These are phyloP conservation scores for Diutina scorzettiae DNA, from an alignment of 1,139 yeast genomes.

Conservation along the genomic window DNA sequence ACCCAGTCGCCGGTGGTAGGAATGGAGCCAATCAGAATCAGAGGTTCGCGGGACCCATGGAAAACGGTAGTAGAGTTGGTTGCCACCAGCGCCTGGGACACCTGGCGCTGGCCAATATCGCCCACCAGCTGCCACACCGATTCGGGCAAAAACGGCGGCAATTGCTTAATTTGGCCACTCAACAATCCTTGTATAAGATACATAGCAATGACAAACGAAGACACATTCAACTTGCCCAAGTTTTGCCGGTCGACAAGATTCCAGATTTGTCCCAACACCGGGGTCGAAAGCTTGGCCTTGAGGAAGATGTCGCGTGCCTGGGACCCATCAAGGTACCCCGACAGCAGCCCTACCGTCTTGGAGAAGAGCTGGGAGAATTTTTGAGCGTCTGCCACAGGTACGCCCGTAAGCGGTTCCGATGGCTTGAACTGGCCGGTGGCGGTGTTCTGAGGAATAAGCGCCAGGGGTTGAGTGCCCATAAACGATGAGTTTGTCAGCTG, in stretches of 20 bases:
- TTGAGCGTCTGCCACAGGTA: conserved; percentile 53
- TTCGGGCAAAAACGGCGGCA: conserved; percentile 65
- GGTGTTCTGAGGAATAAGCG: conserved; percentile 24
- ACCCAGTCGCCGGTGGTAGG: conserved; percentile 40
- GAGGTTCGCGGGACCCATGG: conserved; percentile 13
- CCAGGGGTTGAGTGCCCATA: conserved; percentile 38
- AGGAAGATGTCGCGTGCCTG: conserved; percentile 76
- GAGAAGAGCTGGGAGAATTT: conserved; percentile 67
- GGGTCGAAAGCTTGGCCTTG: conserved; percentile 74
- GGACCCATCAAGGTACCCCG: conserved; percentile 47
- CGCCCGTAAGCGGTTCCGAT: conserved; percentile 42
- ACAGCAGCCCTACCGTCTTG: conserved; percentile 50
- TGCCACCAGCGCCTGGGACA: conserved; percentile 34
- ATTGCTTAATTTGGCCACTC: conserved; percentile 49
- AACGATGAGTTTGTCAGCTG: conserved; percentile 31
- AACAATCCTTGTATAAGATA: conserved; percentile 78
- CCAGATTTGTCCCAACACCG: conserved; percentile 81
- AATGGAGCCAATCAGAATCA: neutral
- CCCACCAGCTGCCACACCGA: conserved; percentile 50
- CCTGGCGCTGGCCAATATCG: conserved; percentile 18
- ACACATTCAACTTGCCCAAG: conserved; percentile 56
- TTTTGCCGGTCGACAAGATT: conserved; percentile 67
- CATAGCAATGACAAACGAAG: conserved; percentile 88
- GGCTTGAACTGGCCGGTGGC: conserved; percentile 20
- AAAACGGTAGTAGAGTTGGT: conserved; percentile 38